These are phyloP conservation scores for Arthrinium puccinioides DNA, from an alignment of 2,329 filamentous ascomycete genomes.

Conservation along the genomic window DNA sequence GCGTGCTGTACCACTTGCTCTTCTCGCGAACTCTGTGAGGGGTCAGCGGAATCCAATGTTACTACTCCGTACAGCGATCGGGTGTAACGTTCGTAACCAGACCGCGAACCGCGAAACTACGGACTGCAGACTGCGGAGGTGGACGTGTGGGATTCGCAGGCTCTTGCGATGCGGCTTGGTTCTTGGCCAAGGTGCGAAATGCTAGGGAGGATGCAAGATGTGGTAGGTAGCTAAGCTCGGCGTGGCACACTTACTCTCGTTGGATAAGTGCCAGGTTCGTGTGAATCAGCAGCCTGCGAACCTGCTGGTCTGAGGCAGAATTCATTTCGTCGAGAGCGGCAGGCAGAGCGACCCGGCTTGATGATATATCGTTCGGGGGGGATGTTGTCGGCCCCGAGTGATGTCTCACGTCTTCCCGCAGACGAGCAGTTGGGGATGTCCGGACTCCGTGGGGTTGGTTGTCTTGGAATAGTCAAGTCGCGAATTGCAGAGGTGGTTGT, in stretches of 20 bases:
- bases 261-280: slow-evolving; percentile 41
- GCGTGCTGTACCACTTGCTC: slow-evolving; percentile 19
- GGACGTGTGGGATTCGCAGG: no score
- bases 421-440: slow-evolving; percentile 21
- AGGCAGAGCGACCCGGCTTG: slow-evolving; percentile 2
- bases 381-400: background rate
- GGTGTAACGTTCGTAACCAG: no score
- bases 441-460: slow-evolving; percentile 15
- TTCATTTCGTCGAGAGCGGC: slow-evolving; percentile 2
- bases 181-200: no score
- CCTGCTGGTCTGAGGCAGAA: slow-evolving; percentile 15
- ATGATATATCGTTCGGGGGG: slow-evolving; percentile 4
- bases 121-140: no score
- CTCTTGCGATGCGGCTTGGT: no score
- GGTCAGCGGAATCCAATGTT: no score
- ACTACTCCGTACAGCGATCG: no score
- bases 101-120: no score
- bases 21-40: slow-evolving; percentile 16
- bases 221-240: no score
- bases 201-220: no score
- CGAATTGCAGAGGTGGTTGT: no score
- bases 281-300: slow-evolving; percentile 34
- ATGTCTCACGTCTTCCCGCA: background rate
- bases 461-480: background rate
- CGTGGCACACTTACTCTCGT: slow-evolving; percentile 31